Conservation (phyloP, 1,284 basidiomycete genomes). For the Vanrija sp. region DNA sequence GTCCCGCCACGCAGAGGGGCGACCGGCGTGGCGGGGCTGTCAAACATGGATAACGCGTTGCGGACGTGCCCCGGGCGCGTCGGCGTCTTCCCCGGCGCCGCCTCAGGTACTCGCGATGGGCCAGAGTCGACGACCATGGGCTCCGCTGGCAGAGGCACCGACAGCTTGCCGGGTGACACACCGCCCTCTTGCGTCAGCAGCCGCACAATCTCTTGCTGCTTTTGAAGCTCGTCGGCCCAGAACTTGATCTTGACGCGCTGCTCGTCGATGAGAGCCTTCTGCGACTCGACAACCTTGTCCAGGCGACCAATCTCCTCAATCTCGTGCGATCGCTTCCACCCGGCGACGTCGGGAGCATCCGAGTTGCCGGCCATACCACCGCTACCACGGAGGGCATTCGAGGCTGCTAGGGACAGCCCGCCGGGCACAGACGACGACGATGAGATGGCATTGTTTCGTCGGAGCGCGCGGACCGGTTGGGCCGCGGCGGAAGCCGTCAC, state of each 20-base stretch:
- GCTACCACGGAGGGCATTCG: conserved; percentile 2
- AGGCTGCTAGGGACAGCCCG: neutral
- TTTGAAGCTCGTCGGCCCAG: conserved; percentile 44
- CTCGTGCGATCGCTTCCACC: conserved; percentile 13
- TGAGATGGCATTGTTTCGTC: neutral
- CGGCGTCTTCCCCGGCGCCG: neutral
- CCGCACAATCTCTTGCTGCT: conserved; percentile 42
- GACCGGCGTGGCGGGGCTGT: neutral
- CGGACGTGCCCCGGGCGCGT: neutral
- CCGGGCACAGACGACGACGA: conserved; percentile 5
- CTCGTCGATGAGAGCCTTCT: conserved; percentile 42
- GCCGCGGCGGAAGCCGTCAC: neutral
- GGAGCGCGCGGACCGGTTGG: neutral
- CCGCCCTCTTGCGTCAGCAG: conserved; percentile 25
- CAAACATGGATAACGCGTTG: conserved; percentile 1
- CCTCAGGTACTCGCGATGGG: too few relatives aligned
- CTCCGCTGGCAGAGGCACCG: neutral
- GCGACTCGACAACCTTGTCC: conserved; percentile 43
- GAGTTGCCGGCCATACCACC: conserved; percentile 4
- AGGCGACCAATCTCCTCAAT: conserved; percentile 37
- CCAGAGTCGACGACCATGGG: too few relatives aligned
- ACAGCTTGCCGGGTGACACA: neutral
- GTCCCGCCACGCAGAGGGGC: neutral
- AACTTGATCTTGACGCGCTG: conserved; percentile 42
- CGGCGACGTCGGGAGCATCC: conserved; percentile 1